A percentile compares a stretch with the other conserved stretches of the same genome.
These are phyloP conservation scores for Nicotiana paniculata DNA, from an alignment of 257 asterid species.

Conservation along the genomic window DNA sequence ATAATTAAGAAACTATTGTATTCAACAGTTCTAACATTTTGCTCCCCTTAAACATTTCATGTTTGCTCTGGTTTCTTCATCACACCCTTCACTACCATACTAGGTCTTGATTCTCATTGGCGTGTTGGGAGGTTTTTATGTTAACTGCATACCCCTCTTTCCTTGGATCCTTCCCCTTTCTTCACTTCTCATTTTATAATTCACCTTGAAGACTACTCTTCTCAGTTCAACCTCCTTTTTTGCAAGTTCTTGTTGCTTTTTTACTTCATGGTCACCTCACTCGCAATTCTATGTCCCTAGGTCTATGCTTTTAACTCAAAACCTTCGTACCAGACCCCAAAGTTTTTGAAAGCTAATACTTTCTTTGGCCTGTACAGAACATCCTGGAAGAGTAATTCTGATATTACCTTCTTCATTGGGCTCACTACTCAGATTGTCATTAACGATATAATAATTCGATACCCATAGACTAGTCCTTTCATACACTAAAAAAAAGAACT, in stretches of 20 bases:
- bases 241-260: neutral
- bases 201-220: neutral
- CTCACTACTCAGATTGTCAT: neutral
- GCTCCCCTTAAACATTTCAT: neutral
- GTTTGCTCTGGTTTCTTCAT: neutral
- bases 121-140: neutral
- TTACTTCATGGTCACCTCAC: neutral
- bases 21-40: neutral
- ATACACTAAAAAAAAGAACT: neutral
- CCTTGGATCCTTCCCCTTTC: neutral
- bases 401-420: neutral
- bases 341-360: neutral
- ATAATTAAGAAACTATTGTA: neutral
- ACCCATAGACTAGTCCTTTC: neutral
- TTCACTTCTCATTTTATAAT: neutral
- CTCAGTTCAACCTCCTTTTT: neutral
- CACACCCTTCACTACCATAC: neutral
- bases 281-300: neutral
- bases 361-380: neutral
- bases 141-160: neutral
- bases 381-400: neutral
- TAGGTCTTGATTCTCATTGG: neutral
- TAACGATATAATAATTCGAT: too few species aligned
- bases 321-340: neutral
- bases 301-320: neutral